Evolutionary conservation across 129 eudicot genomes (phyloP), one percentile per base, ranked within the genome.

Genomic region (Ambrosia artemisiifolia): DNA sequence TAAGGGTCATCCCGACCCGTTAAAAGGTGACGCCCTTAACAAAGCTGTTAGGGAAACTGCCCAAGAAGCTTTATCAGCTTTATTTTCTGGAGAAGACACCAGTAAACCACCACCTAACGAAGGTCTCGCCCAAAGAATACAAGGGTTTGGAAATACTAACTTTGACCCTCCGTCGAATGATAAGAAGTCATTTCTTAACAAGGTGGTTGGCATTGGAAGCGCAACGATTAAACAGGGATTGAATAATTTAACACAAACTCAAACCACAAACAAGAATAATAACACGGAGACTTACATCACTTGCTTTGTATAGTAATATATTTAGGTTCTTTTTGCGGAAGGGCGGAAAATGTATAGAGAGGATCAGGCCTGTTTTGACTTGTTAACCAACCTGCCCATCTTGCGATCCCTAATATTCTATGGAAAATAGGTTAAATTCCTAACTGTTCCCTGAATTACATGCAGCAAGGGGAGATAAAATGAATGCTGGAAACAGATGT

Each of bases 21-120:
- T 92, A 57, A 89, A 92, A 76, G 98, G 95, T 20, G 98, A 89
- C 83, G 89, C 98, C 18, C 77, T 92, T 40, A 92, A 92, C 65
- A 92, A 92, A 80, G 79, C 96, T 38, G 98, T 92, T 44, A 80
- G 98, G 75, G 95, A 85, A 64, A 92, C 92, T 3, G 98, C 96
- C 7, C 98, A 93, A 79, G 98, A 93, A 80, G 85, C 98, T 57
- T 81, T 93, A 56, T 85, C 98, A 34, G 96, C 92, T 42, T 73
- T 93, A 70, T 93, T 93, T 72, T 78, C 98, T 10, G 79, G 90
- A 46, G 98, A 89, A 4, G 96, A 93, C 50, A 85, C 81, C 48
- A 85, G 79, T 64, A 89, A 87, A 47, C 85, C 95, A 55, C 86
- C 92, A 46, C 88, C 91, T 12, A 36, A 82, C 6, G 96, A 87